Base-by-base conservation (phyloP, 1,284 basidiomycete genomes). In the Apiotrichum veenhuisii region DNA sequence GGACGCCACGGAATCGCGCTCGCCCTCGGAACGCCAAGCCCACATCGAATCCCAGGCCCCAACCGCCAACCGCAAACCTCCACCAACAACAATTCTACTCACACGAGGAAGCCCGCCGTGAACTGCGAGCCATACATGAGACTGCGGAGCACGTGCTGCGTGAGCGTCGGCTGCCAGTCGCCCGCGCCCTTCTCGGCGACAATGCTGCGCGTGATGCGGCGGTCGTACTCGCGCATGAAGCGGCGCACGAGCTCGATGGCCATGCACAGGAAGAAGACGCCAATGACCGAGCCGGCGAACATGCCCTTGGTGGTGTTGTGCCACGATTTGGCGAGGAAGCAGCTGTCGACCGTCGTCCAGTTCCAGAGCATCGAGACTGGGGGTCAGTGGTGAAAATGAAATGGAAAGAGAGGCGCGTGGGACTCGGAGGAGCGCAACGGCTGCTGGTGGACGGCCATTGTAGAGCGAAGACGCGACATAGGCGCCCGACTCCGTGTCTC, bases 331-430 rank as follows among this genome's bases (percentile, higher is more conserved):
- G 75, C 66, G 57, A 80, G 71, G 69, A 79, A 79, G 61, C 78
- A 80, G 2, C 73, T 48, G 62, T 77, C 72, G 66, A 77, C 52
- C 9, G 72, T 75, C 58, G 68, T 61, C 71, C 72, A 76, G 63
- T 77, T 77, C 72, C 72, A 75, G 22, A 77, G 66, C 75, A 77
- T 77, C n/a, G 66, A 69, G 58, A 75, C 71, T 73, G 58, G 36
- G 12, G 22, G 55, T 41, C 42, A 50, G 50, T 27, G 33, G 26
- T 5, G 22, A 8, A 55, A 18, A 9, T 37, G 30, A 18, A 27
- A 23, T 48, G 14, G 15, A 33, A 33, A 50, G 34, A 18, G n/a
- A n/a, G n/a, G n/a, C n/a, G n/a, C n/a, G n/a, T n/a, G n/a, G 14
- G 36, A 44, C 22, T 25, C 40, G 22, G 33, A 50, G 38, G 53